Evolutionary conservation across 331 rosid genomes (phyloP).

Genomic region (Erythrophleum ivorense): DNA sequence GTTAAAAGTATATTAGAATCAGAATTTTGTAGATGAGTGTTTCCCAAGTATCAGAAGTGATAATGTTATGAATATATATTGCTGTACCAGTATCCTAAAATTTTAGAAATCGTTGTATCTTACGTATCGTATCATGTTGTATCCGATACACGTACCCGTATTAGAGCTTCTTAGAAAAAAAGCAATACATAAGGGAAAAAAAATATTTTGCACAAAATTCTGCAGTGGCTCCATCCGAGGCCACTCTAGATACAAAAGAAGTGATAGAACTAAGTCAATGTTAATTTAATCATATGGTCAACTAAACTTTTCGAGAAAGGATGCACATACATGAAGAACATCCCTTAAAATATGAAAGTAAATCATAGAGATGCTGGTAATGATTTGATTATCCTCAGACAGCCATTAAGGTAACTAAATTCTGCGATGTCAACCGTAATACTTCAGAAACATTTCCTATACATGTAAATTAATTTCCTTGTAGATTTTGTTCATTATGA

Average conservation of each 20-base stretch:
- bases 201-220: too few relatives aligned
- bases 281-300: background rate
- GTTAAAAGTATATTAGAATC: too few relatives aligned
- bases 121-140: too few relatives aligned
- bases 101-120: too few relatives aligned
- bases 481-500: constrained; percentile 7
- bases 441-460: background rate
- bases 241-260: background rate
- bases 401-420: background rate
- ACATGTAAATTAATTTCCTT: background rate
- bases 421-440: background rate
- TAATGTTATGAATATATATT: too few relatives aligned
- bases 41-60: too few relatives aligned
- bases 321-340: background rate
- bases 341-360: background rate
- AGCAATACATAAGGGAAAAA: too few relatives aligned
- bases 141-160: too few relatives aligned
- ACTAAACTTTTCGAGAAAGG: background rate
- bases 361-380: background rate
- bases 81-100: too few relatives aligned
- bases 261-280: background rate
- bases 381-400: background rate
- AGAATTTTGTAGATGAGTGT: too few relatives aligned
- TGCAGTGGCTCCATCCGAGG: too few relatives aligned
- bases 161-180: too few relatives aligned